Evolutionary conservation across 306 rosid genomes (phyloP), one percentile per base, ranked within the genome.

Genomic region (Cucumis hystrix): DNA sequence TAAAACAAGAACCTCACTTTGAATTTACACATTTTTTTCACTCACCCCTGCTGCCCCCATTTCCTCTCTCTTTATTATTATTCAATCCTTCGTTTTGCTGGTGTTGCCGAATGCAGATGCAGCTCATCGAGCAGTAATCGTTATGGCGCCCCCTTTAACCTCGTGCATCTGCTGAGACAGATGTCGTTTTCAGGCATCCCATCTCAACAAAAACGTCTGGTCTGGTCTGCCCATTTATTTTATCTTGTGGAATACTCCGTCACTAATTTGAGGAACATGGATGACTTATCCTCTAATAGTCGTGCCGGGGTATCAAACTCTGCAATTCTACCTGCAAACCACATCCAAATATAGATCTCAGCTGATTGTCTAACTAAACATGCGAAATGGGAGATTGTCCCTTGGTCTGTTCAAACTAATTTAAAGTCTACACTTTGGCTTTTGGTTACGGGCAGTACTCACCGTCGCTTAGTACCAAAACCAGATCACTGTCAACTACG

Each of bases 401-500:
- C 8, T 7, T 70, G 3, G 3, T 43, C 16, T 7, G 58, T 10
- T 71, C 10, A 21, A 7, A 49, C 25, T 71, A 16, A 49, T 17
- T 14, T 51, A 72, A 8, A 5, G 28, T 17, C 28, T 30, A 72
- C 5, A 49, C 3, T 37, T 17, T 52, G 77, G 62, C 47, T 51
- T 73, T 52, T 3, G 25, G 41, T 25, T 68, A 23, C 43, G 13
- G 65, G 78, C 35, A 17, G 78, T 76, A 80, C 93, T 1, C 81
- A 94, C 98, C 98, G 39, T 94, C 98, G 83, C 94, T 90, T 82
- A 94, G 96, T 11, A 94, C 96, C 79, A 91, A 83, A 54, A 91
- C 96, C 2, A 86, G 82, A 87, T 90, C 97, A 63, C 97, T 91
- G 87, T 94, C 98, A 7, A 94, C 91, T 60, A 94, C 98, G 2